A percentile compares a stretch with the other conserved stretches of the same genome.
Conservation (phyloP, 768 basidiomycete genomes). For the Coprinopsis sp. region DNA sequence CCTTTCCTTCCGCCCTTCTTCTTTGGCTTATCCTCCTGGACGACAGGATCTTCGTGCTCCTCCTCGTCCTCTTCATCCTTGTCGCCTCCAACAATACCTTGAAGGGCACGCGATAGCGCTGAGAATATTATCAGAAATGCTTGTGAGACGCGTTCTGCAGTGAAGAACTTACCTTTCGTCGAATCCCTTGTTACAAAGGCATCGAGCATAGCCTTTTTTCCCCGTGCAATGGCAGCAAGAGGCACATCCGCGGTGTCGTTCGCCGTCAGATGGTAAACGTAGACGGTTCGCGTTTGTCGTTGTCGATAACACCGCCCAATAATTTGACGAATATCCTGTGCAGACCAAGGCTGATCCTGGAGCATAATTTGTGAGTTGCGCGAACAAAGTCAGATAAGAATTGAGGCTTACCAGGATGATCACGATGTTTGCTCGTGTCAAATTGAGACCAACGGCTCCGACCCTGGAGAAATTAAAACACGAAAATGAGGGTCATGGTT, state of each 20-base stretch:
- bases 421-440: slow-evolving; percentile 16
- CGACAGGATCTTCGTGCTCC: too few species aligned
- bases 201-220: slow-evolving; percentile 24
- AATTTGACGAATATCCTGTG: slow-evolving; percentile 7
- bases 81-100: too few species aligned
- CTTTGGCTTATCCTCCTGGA: too few species aligned
- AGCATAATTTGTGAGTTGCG: neutral
- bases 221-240: slow-evolving; percentile 16
- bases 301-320: slow-evolving; percentile 2
- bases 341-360: slow-evolving; percentile 10
- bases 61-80: too few species aligned
- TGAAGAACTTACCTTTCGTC: too few species aligned
- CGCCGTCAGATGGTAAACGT: slow-evolving; percentile 19
- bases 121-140: too few species aligned
- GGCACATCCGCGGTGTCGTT: slow-evolving; percentile 21
- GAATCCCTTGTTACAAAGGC: too few species aligned
- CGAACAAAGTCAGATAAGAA: too few species aligned
- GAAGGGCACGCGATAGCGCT: too few species aligned
- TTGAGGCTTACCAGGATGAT: slow-evolving; percentile 21
- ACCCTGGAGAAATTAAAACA: slow-evolving; percentile 21
- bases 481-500: slow-evolving; percentile 4
- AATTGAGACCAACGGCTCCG: slow-evolving; percentile 20
- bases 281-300: neutral
- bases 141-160: too few species aligned
- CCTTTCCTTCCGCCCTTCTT: too few species aligned